Base-by-base conservation (phyloP, 768 basidiomycete species). In the Xerocomellus chrysenteron region DNA sequence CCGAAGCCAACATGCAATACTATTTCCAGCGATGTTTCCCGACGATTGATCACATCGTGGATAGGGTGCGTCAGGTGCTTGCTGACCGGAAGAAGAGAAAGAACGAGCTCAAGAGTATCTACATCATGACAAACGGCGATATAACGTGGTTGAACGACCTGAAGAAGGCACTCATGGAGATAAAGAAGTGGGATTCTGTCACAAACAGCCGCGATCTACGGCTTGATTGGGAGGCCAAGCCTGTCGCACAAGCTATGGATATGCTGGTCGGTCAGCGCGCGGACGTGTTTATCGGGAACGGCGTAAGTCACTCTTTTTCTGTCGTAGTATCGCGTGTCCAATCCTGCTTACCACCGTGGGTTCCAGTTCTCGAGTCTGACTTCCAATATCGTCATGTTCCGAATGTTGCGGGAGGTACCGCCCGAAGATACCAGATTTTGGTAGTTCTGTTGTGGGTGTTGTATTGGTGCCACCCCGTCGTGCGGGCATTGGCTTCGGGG, bases 231-330 rank as follows among this genome's bases (percentile, higher is more conserved):
- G 83, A 86, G 64, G 80, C 82, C 52, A 78, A 79, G 58, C 80
- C 79, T 12, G 78, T 86, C 12, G 73, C 78, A 21, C 83, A 86
- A 68, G 78, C 82, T 4, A 68, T 85, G 63, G 88, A 90, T 68
- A 88, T 88, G 86, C 74, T 84, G 59, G 79, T 88, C 41, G 87
- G 78, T 13, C 75, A 83, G 64, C 71, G 83, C 50, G 86, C 86
- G 1, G 80, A 86, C 61, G 76, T 83, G 54, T 82, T 89, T 57
- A 73, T 90, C 42, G 88, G 88, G 9, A 90, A 89, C 64, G 88
- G 87, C 55, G 86, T 86, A 64, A 60, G 85, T 80, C 37, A 16
- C 14, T 14, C 8, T 50, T 35, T 35, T 24, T 32, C 13, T 43
- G 2, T 47, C 13, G 17, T 16, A 5, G 12, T 19, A 26, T 12